Evolutionary conservation across 2,329 filamentous ascomycete species (phyloP).

Genomic region (Fusarium vanettenii): DNA sequence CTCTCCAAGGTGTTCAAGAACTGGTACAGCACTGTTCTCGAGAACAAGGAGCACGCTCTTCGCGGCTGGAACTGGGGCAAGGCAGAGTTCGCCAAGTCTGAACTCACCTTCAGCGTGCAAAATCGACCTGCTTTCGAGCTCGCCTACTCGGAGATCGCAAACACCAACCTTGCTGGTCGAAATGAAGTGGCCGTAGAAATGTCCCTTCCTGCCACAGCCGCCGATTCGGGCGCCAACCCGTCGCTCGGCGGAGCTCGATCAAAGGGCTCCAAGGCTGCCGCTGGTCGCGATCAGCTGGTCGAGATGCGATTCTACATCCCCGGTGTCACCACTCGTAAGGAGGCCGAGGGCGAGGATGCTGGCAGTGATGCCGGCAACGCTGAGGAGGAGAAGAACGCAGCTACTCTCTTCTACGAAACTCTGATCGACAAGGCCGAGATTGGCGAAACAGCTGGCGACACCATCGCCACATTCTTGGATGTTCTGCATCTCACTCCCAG

Average conservation of each 20-base stretch:
- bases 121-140: constrained; percentile 97
- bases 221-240: constrained; percentile 79
- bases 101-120: constrained; percentile 95
- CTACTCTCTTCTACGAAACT: constrained; percentile 97
- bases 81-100: constrained; percentile 93
- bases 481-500: constrained; percentile 96
- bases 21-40: constrained; percentile 95
- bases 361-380: constrained; percentile 64
- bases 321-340: constrained; percentile 84
- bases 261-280: constrained; percentile 89
- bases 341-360: constrained; percentile 75
- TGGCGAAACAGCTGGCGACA: constrained; percentile 98
- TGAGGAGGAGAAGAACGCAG: constrained; percentile 88
- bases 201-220: constrained; percentile 77
- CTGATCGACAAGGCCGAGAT: constrained; percentile 99
- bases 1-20: constrained; percentile 94
- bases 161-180: constrained; percentile 96
- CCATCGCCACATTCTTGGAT: constrained; percentile 96
- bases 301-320: constrained; percentile 99
- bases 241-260: constrained; percentile 77
- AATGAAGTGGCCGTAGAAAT: constrained; percentile 98
- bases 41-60: constrained; percentile 92
- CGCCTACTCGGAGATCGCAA: constrained; percentile 96
- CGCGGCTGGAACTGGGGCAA: constrained; percentile 99
- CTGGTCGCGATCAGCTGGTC: constrained; percentile 90